Conservation (phyloP, 2,329 filamentous ascomycete genomes). For the Colletotrichum graminicola region DNA sequence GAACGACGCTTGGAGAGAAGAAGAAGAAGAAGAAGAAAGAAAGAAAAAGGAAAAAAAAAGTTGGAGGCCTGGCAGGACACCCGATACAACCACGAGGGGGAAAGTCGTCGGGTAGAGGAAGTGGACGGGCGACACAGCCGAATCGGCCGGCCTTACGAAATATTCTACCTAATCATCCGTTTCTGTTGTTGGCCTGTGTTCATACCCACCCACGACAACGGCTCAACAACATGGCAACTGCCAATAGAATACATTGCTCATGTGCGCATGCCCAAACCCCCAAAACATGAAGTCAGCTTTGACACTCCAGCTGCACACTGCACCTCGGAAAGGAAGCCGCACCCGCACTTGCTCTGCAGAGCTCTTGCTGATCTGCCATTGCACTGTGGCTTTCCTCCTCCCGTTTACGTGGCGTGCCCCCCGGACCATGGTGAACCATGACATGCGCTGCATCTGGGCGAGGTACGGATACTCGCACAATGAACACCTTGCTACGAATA, state of each 20-base stretch:
- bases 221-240: not conserved
- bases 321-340: slow-evolving; percentile 36
- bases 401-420: not conserved
- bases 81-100: not conserved
- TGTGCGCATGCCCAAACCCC: slow-evolving; percentile 1
- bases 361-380: slow-evolving; percentile 11
- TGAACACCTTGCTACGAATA: not conserved
- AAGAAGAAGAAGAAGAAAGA: not conserved
- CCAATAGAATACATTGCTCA: not conserved
- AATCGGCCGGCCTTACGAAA: slow-evolving; percentile 1
- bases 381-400: not conserved
- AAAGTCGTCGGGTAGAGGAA: not conserved
- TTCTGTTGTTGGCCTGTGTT: not conserved
- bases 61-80: not conserved
- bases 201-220: not conserved
- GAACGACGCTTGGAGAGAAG: not conserved
- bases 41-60: slow-evolving; percentile 8
- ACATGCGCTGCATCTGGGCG: slow-evolving; percentile 2
- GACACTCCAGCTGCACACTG: not conserved
- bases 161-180: not conserved
- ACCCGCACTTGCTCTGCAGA: slow-evolving; percentile 15
- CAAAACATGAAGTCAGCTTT: slow-evolving; percentile 1
- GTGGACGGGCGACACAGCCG: slow-evolving; percentile 12
- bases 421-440: not conserved
- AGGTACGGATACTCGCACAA: not conserved